Evolutionary conservation across 805 yeast genomes (phyloP).

Genomic region (Nakazawaea ishiwadae): DNA sequence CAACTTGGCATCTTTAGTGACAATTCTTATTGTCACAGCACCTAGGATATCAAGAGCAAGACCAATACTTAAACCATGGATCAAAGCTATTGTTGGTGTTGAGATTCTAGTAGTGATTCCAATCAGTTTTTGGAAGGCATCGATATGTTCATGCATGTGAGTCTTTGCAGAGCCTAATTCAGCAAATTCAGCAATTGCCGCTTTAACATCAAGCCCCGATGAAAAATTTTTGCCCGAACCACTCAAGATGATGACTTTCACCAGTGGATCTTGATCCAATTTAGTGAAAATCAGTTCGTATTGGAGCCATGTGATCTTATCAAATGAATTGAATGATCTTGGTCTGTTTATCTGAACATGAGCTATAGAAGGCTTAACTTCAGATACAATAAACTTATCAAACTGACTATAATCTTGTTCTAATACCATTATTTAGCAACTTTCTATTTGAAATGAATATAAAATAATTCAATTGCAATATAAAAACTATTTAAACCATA

Average conservation of each 20-base stretch:
- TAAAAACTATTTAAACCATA: neutral
- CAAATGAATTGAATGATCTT: slow-evolving; percentile 52
- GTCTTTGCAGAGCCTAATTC: slow-evolving; percentile 21
- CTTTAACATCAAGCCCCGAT: slow-evolving; percentile 60
- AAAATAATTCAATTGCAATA: neutral
- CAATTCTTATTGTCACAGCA: slow-evolving; percentile 53
- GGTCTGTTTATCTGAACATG: slow-evolving; percentile 64
- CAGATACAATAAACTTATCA: slow-evolving; percentile 33
- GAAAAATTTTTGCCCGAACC: slow-evolving; percentile 54
- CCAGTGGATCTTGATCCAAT: slow-evolving; percentile 38
- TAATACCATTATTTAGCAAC: neutral
- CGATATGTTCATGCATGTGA: slow-evolving; percentile 33
- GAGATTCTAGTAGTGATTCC: slow-evolving; percentile 40
- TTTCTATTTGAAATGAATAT: neutral
- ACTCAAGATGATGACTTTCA: slow-evolving; percentile 53
- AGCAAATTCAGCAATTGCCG: slow-evolving; percentile 16
- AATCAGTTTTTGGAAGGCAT: slow-evolving; percentile 56
- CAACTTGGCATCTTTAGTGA: slow-evolving; percentile 45
- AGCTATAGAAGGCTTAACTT: slow-evolving; percentile 41
- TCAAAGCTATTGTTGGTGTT: slow-evolving; percentile 62
- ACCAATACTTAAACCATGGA: slow-evolving; percentile 64
- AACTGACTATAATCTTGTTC: slow-evolving; percentile 14
- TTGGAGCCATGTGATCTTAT: slow-evolving; percentile 50
- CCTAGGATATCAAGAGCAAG: slow-evolving; percentile 65
- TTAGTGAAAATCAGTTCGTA: slow-evolving; percentile 41